These are phyloP conservation scores for Dactylellina drechsleri DNA, from an alignment of 2,329 filamentous ascomycete species.

Conservation along the genomic window DNA sequence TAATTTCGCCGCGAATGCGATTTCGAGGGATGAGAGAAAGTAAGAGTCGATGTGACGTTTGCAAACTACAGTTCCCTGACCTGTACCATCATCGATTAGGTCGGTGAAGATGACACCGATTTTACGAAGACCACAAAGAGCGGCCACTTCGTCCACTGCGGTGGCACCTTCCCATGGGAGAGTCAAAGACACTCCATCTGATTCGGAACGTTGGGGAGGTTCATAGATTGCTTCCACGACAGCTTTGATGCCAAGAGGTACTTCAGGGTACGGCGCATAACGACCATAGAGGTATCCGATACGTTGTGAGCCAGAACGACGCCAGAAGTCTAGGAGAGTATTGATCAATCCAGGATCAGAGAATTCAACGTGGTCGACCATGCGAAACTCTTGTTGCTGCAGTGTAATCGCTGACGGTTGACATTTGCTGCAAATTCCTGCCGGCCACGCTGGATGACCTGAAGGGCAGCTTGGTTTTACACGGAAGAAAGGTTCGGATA, in stretches of 20 bases:
- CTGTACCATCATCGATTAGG: constrained; percentile 80
- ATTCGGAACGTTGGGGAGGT: constrained; percentile 86
- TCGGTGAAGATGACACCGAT: constrained; percentile 97
- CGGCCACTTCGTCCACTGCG: constrained; percentile 81
- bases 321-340: constrained; percentile 90
- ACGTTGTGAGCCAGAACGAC: constrained; percentile 82
- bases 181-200: constrained; percentile 85
- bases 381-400: constrained; percentile 91
- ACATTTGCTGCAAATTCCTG: constrained; percentile 97
- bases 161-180: constrained; percentile 84
- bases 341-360: constrained; percentile 85
- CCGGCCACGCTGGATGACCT: constrained; percentile 91
- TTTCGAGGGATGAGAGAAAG: constrained; percentile 90
- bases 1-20: constrained; percentile 85
- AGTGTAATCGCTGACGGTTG: constrained; percentile 96
- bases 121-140: constrained; percentile 83
- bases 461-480: constrained; percentile 90
- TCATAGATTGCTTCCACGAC: constrained; percentile 98
- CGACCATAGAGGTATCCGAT: constrained; percentile 90
- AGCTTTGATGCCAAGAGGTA: constrained; percentile 92
- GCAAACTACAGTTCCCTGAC: constrained; percentile 88
- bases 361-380: constrained; percentile 99
- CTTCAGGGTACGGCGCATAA: constrained; percentile 89
- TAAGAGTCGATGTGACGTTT: constrained; percentile 96
- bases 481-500: constrained; percentile 91